Conservation (phyloP, 2,329 filamentous ascomycete species). For the Alternaria hordeiaustralica region DNA sequence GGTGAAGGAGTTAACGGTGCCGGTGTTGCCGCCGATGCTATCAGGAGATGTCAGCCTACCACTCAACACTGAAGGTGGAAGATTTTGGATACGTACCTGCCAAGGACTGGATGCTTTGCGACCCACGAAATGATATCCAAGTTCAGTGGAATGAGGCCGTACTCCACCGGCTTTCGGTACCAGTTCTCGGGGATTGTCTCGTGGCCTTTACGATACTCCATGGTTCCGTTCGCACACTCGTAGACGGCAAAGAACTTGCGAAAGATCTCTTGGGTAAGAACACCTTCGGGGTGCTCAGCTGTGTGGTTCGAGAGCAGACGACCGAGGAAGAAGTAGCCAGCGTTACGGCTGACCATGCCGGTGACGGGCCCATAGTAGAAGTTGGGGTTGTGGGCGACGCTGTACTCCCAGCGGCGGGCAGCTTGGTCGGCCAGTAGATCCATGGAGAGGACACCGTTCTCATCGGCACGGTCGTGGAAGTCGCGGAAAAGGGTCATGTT, state of each 20-base stretch:
- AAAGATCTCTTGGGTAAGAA: conserved; percentile 41
- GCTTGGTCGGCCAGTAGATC: conserved; percentile 33
- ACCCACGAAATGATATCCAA: conserved; percentile 24
- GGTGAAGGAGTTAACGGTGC: conserved; percentile 59
- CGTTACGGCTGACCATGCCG: conserved; percentile 58
- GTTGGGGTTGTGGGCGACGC: conserved; percentile 58
- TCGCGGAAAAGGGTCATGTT: conserved; percentile 55
- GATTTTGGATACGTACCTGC: conserved; percentile 18
- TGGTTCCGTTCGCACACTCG: conserved; percentile 46
- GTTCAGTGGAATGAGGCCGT: conserved; percentile 51
- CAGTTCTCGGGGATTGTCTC: conserved; percentile 62
- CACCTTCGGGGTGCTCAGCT: conserved; percentile 17
- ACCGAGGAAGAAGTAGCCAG: conserved; percentile 42
- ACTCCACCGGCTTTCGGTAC: conserved; percentile 56
- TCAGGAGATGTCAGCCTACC: neutral
- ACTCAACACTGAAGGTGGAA: neutral
- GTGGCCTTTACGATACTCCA: conserved; percentile 53
- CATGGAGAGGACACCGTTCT: conserved; percentile 22
- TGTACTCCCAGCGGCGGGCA: conserved; percentile 54
- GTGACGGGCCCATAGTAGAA: conserved; percentile 63
- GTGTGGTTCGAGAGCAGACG: conserved; percentile 45
- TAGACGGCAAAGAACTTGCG: conserved; percentile 58
- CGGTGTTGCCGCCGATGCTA: conserved; percentile 60
- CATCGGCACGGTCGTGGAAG: conserved; percentile 46
- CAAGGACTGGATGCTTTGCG: conserved; percentile 20